These are phyloP conservation scores for Lipomyces sp. DNA, from an alignment of 805 yeast species.

Conservation along the genomic window DNA sequence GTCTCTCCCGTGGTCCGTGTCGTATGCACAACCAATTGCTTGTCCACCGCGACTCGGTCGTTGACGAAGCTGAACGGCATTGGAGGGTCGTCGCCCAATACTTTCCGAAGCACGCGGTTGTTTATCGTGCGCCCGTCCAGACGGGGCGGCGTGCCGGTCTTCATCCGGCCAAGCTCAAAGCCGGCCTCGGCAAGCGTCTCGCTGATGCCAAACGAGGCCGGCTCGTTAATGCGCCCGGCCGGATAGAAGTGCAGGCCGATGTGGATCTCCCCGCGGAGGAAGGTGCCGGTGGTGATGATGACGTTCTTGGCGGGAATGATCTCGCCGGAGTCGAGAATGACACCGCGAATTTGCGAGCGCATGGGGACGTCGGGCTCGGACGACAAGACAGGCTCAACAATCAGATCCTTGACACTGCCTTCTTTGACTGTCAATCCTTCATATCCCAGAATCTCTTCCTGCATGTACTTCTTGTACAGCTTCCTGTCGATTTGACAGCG, in stretches of 20 bases:
- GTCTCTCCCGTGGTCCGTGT: constrained; percentile 74
- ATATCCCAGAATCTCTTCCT: constrained; percentile 49
- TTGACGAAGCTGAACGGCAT: constrained; percentile 87
- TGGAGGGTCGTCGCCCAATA: constrained; percentile 80
- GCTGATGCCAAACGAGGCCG: constrained; percentile 85
- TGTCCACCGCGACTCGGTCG: constrained; percentile 54
- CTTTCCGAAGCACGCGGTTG: constrained; percentile 58
- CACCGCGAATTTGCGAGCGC: constrained; percentile 51
- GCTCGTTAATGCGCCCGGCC: constrained; percentile 92
- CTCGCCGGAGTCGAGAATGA: constrained; percentile 64
- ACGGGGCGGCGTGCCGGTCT: constrained; percentile 97
- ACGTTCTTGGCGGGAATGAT: constrained; percentile 62
- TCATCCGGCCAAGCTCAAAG: constrained; percentile 79
- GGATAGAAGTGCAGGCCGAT: constrained; percentile 78
- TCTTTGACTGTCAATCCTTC: constrained; percentile 58
- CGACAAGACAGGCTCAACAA: constrained; percentile 46
- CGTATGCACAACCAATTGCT: constrained; percentile 60
- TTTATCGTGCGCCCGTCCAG: constrained; percentile 69
- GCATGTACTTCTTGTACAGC: constrained; percentile 79
- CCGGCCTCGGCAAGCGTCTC: constrained; percentile 73
- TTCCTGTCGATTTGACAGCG: constrained; percentile 92
- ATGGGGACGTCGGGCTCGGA: background rate
- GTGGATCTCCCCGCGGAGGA: constrained; percentile 90
- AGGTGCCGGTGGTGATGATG: constrained; percentile 93
- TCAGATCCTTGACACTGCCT: constrained; percentile 80